Conservation (phyloP, 352 stramenopile species). For the Phytophthora idaei region DNA sequence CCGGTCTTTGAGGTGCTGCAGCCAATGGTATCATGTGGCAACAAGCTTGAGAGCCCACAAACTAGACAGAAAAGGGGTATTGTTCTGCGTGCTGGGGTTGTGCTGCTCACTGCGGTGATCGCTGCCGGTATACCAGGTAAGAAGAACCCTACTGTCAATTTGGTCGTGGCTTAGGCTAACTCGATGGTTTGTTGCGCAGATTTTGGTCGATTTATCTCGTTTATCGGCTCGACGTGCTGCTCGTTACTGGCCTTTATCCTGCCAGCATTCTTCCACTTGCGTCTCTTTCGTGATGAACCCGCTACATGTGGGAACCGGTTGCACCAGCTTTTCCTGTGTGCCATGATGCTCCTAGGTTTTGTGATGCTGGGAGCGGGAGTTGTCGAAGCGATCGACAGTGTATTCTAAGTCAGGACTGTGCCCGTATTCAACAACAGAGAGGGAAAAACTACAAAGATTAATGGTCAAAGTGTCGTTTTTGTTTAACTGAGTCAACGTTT, state of each 20-base stretch:
- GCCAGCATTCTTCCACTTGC: slow-evolving; percentile 84
- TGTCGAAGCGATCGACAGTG: slow-evolving; percentile 34
- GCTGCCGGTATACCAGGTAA: slow-evolving; percentile 80
- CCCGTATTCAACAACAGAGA: not conserved
- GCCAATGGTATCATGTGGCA: slow-evolving; percentile 34
- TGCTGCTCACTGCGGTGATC: slow-evolving; percentile 80
- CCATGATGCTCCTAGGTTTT: slow-evolving; percentile 45
- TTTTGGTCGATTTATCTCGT: slow-evolving; percentile 92
- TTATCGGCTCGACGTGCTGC: slow-evolving; percentile 92
- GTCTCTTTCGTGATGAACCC: slow-evolving; percentile 57
- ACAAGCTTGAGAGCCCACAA: slow-evolving; percentile 23
- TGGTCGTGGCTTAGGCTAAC: not conserved
- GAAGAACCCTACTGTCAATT: slow-evolving; percentile 2
- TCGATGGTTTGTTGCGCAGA: slow-evolving; percentile 40
- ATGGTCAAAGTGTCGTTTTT: too few relatives aligned
- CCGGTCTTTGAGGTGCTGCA: slow-evolving; percentile 87
- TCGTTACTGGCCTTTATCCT: slow-evolving; percentile 91
- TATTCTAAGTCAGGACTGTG: slow-evolving; percentile 34
- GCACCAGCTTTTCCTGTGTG: slow-evolving; percentile 38
- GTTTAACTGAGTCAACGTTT: too few relatives aligned
- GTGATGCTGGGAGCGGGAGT: slow-evolving; percentile 44
- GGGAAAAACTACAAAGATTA: too few relatives aligned
- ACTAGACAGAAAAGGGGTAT: slow-evolving; percentile 36
- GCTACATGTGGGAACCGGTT: slow-evolving; percentile 23
- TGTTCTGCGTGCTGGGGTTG: slow-evolving; percentile 60